Conservation (phyloP, 2,329 filamentous ascomycete species). For the Annulohypoxylon truncatum region DNA sequence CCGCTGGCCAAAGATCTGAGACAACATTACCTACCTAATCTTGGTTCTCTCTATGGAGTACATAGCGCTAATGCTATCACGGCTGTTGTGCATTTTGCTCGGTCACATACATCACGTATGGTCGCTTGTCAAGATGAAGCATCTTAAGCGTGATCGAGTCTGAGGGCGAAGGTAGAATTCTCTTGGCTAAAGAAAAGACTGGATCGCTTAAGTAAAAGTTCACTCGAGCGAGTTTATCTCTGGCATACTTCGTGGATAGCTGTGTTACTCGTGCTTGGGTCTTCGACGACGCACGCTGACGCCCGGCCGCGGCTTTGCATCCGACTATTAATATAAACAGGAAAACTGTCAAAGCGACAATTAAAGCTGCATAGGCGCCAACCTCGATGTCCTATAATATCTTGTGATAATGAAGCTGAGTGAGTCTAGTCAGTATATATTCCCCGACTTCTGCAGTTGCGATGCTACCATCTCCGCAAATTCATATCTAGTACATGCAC, state of each 20-base stretch:
- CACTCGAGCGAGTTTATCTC: not conserved
- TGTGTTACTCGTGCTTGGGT: slow-evolving; percentile 21
- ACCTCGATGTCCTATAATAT: slow-evolving; percentile 19
- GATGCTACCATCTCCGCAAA: slow-evolving; percentile 38
- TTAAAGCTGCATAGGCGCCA: slow-evolving; percentile 36
- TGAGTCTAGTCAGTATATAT: slow-evolving; percentile 16
- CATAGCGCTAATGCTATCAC: slow-evolving; percentile 6
- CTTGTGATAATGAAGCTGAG: slow-evolving; percentile 18
- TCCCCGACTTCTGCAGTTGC: slow-evolving; percentile 24
- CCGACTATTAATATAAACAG: slow-evolving; percentile 12
- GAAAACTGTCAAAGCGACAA: slow-evolving; percentile 36
- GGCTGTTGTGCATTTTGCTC: slow-evolving; percentile 12
- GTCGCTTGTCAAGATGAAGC: slow-evolving; percentile 18
- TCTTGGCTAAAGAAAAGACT: slow-evolving; percentile 8
- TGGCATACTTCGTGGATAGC: not conserved
- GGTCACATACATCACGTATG: slow-evolving; percentile 16
- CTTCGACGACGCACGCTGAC: not conserved
- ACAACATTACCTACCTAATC: slow-evolving; percentile 16
- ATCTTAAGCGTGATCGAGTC: slow-evolving; percentile 14
- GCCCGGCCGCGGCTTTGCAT: slow-evolving; percentile 17
- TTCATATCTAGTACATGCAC: slow-evolving; percentile 20
- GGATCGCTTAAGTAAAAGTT: slow-evolving; percentile 7
- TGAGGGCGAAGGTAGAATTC: slow-evolving; percentile 10
- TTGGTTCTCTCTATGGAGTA: slow-evolving; percentile 15
- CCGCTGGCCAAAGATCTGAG: slow-evolving; percentile 16